phyloP scores from a whole-genome alignment of 2,329 filamentous ascomycete species.

The Fusarium graminum region DNA sequence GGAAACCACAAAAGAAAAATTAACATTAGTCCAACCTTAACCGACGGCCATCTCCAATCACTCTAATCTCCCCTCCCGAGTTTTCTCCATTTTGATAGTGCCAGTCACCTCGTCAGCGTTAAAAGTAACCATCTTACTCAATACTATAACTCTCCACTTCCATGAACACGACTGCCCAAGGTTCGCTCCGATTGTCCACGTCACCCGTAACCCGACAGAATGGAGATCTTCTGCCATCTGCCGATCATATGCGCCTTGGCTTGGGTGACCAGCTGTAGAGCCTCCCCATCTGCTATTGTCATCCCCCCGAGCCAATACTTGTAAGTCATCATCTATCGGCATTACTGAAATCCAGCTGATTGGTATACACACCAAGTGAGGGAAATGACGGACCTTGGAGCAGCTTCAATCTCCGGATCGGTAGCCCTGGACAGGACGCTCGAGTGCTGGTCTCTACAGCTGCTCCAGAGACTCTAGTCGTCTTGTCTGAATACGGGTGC shows the following conservation, averaged over 20 bases:
- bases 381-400: slow-evolving; percentile 7
- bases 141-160: too few species aligned
- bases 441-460: slow-evolving; percentile 2
- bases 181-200: neutral
- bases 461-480: neutral
- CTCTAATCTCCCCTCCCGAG: neutral
- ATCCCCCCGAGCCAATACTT: slow-evolving; percentile 3
- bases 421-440: slow-evolving; percentile 1
- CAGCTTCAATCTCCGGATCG: slow-evolving; percentile 2
- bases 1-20: neutral
- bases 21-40: neutral
- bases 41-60: neutral
- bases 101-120: too few species aligned
- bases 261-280: too few species aligned
- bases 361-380: too few species aligned
- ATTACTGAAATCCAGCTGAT: too few species aligned
- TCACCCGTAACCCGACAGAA: neutral
- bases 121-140: too few species aligned
- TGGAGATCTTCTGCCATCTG: neutral
- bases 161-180: neutral
- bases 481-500: slow-evolving; percentile 3
- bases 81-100: neutral
- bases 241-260: neutral
- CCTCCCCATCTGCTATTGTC: neutral
- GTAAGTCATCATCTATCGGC: neutral